A percentile compares a stretch with the other conserved stretches of the same genome.
phyloP scores from a whole-genome alignment of 257 asterid species.

The Solanum sejunctum region DNA sequence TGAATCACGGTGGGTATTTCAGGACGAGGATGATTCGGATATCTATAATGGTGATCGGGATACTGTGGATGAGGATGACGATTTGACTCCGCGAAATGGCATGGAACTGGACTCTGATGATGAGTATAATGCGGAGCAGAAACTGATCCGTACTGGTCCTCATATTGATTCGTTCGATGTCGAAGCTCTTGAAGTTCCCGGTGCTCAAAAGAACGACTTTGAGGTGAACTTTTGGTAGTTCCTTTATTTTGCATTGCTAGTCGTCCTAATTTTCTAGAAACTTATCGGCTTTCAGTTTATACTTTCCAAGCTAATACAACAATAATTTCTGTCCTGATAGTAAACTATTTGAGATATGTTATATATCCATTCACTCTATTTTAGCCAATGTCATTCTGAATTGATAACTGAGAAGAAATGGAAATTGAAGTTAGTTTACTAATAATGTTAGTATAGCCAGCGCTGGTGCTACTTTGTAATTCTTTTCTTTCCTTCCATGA shows the following conservation, averaged over 20 bases:
- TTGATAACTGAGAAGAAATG: not conserved
- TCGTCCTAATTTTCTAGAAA: not conserved
- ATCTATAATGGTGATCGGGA: slow-evolving; percentile 31
- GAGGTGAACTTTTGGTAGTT: slow-evolving; percentile 39
- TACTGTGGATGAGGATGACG: slow-evolving; percentile 26
- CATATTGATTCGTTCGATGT: slow-evolving; percentile 91
- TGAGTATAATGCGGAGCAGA: slow-evolving; percentile 64
- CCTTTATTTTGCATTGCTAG: not conserved
- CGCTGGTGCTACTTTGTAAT: not conserved
- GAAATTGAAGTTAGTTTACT: not conserved
- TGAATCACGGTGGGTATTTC: slow-evolving; percentile 98
- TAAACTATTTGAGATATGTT: not conserved
- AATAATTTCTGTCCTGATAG: not conserved
- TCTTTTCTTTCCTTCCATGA: not conserved
- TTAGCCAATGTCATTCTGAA: not conserved
- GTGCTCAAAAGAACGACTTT: slow-evolving; percentile 60
- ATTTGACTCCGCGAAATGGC: slow-evolving; percentile 25
- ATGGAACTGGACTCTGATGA: slow-evolving; percentile 59
- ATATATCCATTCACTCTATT: not conserved
- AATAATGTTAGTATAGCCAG: not conserved
- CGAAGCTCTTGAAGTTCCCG: slow-evolving; percentile 93
- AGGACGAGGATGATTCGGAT: slow-evolving; percentile 53
- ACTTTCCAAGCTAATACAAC: not conserved
- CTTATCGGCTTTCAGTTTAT: not conserved
- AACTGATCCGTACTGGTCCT: slow-evolving; percentile 93